These are phyloP conservation scores for Cordyceps javanica DNA, from an alignment of 2,329 filamentous ascomycete genomes.

Conservation along the genomic window DNA sequence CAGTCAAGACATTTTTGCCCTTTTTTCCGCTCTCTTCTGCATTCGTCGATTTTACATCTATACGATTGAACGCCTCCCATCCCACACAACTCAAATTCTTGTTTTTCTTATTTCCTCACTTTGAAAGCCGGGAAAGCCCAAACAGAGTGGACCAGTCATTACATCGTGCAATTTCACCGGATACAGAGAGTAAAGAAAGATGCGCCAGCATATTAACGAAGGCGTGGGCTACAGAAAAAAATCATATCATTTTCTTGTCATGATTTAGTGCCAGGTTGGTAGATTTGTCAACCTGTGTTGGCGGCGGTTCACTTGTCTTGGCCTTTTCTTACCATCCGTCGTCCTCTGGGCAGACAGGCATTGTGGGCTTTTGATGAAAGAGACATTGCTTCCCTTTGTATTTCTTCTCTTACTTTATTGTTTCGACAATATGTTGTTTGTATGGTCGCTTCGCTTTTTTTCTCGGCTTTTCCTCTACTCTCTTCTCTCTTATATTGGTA, in stretches of 20 bases:
- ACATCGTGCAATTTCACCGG: neutral
- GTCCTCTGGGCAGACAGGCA: neutral
- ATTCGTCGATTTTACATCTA: neutral
- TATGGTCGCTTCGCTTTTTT: neutral
- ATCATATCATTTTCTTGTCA: neutral
- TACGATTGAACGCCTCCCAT: slow-evolving; percentile 7
- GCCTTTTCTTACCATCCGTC: neutral
- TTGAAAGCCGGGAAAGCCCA: neutral
- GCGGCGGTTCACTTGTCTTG: neutral
- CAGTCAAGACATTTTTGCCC: neutral
- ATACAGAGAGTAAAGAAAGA: neutral
- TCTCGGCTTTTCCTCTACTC: neutral
- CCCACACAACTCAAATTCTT: neutral
- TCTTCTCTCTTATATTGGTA: slow-evolving; percentile 6
- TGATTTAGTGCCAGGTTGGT: neutral
- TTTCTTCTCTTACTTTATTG: neutral
- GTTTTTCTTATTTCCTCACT: neutral
- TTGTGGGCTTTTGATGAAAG: neutral
- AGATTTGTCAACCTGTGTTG: neutral
- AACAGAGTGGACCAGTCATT: neutral
- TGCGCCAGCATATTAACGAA: slow-evolving; percentile 1
- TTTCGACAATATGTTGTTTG: neutral
- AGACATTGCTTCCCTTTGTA: neutral
- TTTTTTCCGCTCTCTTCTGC: neutral
- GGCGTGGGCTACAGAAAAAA: neutral